Evolutionary conservation across 257 asterid genomes (phyloP).

Genomic region (Solanum lignicaule): DNA sequence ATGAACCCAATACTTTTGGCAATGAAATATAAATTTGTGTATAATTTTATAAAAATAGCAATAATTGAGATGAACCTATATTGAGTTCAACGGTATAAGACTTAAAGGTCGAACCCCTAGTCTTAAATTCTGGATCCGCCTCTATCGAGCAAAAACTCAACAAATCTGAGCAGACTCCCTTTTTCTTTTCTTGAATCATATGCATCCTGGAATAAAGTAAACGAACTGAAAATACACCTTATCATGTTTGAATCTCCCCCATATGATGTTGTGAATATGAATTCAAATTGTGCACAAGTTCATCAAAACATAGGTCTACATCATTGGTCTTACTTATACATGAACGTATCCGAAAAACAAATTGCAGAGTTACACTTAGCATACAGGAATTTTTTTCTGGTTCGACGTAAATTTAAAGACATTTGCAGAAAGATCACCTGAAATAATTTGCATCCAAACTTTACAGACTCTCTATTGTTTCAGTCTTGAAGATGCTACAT

Average conservation of each 20-base stretch:
- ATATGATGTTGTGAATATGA: not conserved
- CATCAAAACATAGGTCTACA: not conserved
- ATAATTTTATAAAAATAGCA: not conserved
- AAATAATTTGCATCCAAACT: conserved; percentile 14
- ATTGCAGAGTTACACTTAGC: not conserved
- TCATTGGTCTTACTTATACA: not conserved
- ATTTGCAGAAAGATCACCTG: not conserved
- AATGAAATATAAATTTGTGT: not conserved
- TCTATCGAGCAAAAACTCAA: not conserved
- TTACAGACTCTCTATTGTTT: conserved; percentile 25
- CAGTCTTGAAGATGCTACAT: conserved; percentile 24
- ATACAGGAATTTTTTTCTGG: not conserved
- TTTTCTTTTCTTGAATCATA: not conserved
- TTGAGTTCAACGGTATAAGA: not conserved
- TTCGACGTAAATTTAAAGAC: not conserved
- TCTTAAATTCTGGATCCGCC: not conserved
- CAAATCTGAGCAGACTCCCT: not conserved
- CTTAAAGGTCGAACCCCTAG: not conserved
- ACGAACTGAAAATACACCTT: not conserved
- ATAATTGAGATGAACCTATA: not conserved
- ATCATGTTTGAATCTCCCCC: not conserved
- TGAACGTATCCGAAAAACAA: not conserved
- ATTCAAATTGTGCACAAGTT: not conserved
- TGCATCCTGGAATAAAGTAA: not conserved
- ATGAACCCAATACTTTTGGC: not conserved